Base-by-base conservation (phyloP, 139 green algal genomes). In the Coelastrella sp. region DNA sequence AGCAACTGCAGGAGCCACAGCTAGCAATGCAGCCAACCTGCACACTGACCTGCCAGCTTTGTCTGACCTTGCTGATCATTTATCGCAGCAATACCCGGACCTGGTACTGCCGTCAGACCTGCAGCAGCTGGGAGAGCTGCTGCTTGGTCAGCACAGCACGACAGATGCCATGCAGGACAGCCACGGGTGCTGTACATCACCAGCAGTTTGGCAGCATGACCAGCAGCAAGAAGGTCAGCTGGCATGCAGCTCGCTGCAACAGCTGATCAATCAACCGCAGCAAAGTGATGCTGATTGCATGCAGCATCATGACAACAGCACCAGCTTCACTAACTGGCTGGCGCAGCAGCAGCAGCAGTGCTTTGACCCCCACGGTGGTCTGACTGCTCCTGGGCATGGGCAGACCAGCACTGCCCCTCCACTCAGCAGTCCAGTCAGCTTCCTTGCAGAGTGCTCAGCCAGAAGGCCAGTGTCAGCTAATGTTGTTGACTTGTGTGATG, bases 11-110 rank as follows among this genome's bases (percentile, higher is more conserved):
- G 63, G 63, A 73, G 80, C 17, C 22, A 20, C 75, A 82, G 75
- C 75, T 1, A 11, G 22, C n/a, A 8, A n/a, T 60, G 59, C 84
- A 59, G 49, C 20, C 7, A 7, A 27, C 11, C 6, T 60, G n/a
- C 14, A 20, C 25, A 12, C 24, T 24, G 35, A 20, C 0, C 22
- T 66, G 8, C 6, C 84, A 59, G 84, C 57, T 70, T 60, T 82
- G 49, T 20, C 25, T n/a, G 72, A 87, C 24, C 65, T 87, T 12
- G 82, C 82, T 58, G 82, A 11, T 22, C 82, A 87, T 70, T n/a
- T 87, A 20, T 49, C 63, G 10, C 24, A 60, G 17, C 61, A 73
- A 1, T 87, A 87, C 82, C 82, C 82, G 4, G 17, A 87, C 19
- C 65, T 87, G 7, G 8, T 27, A 8, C 35, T 87, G 25, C 85